These are phyloP conservation scores for Iris macrosiphon DNA, from an alignment of 106 monocot genomes.

Conservation along the genomic window DNA sequence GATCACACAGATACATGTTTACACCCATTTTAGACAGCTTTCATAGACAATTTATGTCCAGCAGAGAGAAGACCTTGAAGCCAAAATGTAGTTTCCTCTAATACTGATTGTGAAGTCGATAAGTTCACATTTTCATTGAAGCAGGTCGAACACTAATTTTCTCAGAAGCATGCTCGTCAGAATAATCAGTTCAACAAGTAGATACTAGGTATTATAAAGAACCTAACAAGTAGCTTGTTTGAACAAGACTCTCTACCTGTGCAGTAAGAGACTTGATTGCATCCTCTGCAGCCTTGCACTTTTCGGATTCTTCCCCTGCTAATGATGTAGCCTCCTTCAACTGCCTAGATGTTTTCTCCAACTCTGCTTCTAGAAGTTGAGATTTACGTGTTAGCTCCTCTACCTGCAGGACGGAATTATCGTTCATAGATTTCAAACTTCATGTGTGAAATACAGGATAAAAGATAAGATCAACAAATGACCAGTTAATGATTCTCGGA, in stretches of 20 bases:
- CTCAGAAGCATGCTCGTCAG: too few species aligned
- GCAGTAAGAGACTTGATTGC: constrained; percentile 41
- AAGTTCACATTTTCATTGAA: background rate
- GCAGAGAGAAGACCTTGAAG: too few species aligned
- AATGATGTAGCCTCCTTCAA: constrained; percentile 25
- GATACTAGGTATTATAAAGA: background rate
- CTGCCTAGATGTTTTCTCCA: constrained; percentile 22
- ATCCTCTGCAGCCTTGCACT: constrained; percentile 45
- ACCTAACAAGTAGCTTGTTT: background rate
- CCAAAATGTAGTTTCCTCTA: too few species aligned
- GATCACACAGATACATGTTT: too few species aligned
- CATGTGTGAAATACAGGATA: too few species aligned
- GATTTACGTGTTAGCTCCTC: constrained; percentile 31
- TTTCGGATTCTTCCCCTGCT: constrained; percentile 34
- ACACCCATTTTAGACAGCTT: too few species aligned
- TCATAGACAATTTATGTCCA: too few species aligned
- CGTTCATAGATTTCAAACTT: constrained; percentile 1
- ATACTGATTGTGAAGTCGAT: too few species aligned
- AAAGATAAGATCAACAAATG: too few species aligned
- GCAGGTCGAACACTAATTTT: background rate
- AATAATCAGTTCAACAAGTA: background rate
- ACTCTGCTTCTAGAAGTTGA: constrained; percentile 28
- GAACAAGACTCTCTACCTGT: constrained; percentile 19
- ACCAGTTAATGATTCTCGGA: too few species aligned
- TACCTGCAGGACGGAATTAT: constrained; percentile 25